Conservation (phyloP, 371 early-diverging fungal genomes). For the Mortierella sp. region DNA sequence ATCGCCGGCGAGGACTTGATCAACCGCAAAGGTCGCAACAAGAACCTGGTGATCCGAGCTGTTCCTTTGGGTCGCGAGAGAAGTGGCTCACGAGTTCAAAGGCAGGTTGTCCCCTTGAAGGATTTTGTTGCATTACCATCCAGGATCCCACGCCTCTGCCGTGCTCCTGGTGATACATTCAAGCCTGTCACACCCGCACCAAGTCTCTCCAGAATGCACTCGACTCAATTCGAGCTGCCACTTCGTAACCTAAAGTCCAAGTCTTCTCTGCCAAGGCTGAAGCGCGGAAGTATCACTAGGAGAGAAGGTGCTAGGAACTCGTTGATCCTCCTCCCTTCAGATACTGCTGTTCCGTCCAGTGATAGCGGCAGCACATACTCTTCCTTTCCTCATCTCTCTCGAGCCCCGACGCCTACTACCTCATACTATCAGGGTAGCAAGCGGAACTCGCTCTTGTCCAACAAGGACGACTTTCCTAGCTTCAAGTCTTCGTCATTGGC, state of each 20-base stretch:
- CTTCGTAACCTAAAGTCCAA: slow-evolving; percentile 25
- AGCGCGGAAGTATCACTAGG: slow-evolving; percentile 15
- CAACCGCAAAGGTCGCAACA: slow-evolving; percentile 30
- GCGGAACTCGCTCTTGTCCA: slow-evolving; percentile 13
- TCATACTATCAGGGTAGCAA: slow-evolving; percentile 6
- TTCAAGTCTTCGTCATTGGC: slow-evolving; percentile 33
- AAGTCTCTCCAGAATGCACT: slow-evolving; percentile 40
- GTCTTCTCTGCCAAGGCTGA: slow-evolving; percentile 48
- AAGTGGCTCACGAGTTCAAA: slow-evolving; percentile 41
- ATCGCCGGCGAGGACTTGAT: slow-evolving; percentile 23
- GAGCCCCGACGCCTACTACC: slow-evolving; percentile 24
- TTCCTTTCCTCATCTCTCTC: slow-evolving; percentile 15
- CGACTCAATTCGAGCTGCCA: slow-evolving; percentile 36
- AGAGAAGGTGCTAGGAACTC: slow-evolving; percentile 11
- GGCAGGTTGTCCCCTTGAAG: slow-evolving; percentile 45
- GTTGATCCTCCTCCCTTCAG: background rate
- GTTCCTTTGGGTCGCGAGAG: slow-evolving; percentile 29
- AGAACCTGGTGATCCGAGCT: slow-evolving; percentile 26
- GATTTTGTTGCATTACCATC: slow-evolving; percentile 52
- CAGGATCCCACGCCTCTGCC: slow-evolving; percentile 40
- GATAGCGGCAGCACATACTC: slow-evolving; percentile 13
- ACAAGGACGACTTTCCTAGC: slow-evolving; percentile 37
- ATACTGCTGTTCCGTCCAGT: background rate
- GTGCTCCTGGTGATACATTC: slow-evolving; percentile 32
- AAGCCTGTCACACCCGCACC: slow-evolving; percentile 36